phyloP scores from a whole-genome alignment of 768 basidiomycete species.

The Cystofilobasidium ferigula region DNA sequence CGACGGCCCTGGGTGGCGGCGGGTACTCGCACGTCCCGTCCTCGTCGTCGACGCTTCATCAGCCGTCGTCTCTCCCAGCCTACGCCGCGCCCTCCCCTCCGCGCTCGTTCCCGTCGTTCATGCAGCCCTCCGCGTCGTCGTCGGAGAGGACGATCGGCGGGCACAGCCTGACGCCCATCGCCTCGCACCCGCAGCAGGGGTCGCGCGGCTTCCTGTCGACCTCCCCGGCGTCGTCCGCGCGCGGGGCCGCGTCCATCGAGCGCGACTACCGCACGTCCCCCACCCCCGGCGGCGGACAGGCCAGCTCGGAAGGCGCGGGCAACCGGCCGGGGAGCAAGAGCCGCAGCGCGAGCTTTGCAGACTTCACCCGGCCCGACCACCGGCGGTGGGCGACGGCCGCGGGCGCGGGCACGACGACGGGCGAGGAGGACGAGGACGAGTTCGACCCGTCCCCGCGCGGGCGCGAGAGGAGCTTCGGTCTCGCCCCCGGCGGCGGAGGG shows the following conservation, averaged over 20 bases:
- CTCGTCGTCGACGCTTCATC: slow-evolving; percentile 10
- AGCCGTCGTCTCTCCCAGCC: slow-evolving; percentile 21
- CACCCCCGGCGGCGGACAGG: not conserved
- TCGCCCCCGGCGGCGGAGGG: slow-evolving; percentile 1
- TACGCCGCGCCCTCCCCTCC: slow-evolving; percentile 17
- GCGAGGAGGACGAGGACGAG: slow-evolving; percentile 13
- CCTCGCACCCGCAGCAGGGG: not conserved
- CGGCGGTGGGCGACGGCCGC: not conserved
- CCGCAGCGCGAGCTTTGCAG: slow-evolving; percentile 11
- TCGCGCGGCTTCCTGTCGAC: slow-evolving; percentile 5
- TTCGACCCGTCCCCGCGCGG: not conserved
- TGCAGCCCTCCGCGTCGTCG: not conserved
- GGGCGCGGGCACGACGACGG: not conserved
- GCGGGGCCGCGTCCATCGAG: not conserved
- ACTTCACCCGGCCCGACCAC: slow-evolving; percentile 4
- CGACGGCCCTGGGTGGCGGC: not conserved
- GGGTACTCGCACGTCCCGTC: slow-evolving; percentile 21
- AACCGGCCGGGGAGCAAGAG: slow-evolving; percentile 12
- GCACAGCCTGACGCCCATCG: not conserved
- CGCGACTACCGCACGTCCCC: not conserved
- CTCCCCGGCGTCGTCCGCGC: not conserved
- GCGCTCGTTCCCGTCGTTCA: slow-evolving; percentile 1
- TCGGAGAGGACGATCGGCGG: not conserved
- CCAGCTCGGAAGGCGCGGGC: too few species aligned
- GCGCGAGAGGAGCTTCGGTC: not conserved